A percentile compares a stretch with the other conserved stretches of the same genome.
phyloP scores from a whole-genome alignment of 164 flowering plant species.

The Stephania japonica region DNA sequence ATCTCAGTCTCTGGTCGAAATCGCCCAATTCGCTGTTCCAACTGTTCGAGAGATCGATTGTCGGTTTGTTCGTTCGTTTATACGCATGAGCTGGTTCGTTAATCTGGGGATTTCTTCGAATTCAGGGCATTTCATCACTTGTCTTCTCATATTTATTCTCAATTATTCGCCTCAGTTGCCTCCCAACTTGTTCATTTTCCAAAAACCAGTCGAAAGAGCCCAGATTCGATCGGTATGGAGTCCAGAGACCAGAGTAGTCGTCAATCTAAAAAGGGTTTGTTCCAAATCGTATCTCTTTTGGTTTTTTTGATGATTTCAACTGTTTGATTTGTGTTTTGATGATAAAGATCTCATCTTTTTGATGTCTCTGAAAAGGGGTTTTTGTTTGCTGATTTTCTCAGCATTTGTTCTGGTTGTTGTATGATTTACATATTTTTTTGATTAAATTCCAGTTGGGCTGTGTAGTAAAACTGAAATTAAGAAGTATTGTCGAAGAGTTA shows the following conservation, averaged over 20 bases:
- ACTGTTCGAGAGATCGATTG: background rate
- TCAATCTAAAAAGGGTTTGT: slow-evolving; percentile 25
- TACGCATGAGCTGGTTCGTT: slow-evolving; percentile 76
- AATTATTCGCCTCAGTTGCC: slow-evolving; percentile 61
- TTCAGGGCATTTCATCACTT: slow-evolving; percentile 57
- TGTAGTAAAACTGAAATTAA: background rate
- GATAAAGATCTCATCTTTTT: background rate
- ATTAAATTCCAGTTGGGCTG: background rate
- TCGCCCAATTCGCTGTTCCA: too few relatives aligned
- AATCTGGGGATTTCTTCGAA: slow-evolving; percentile 47
- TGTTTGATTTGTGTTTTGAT: background rate
- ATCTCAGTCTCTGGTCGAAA: background rate
- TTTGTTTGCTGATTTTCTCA: background rate
- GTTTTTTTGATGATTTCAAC: background rate
- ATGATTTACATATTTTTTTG: background rate
- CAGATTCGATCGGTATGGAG: slow-evolving; percentile 21
- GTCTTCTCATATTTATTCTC: slow-evolving; percentile 50
- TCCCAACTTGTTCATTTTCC: slow-evolving; percentile 17
- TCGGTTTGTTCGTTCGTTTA: background rate
- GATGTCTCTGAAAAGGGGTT: background rate
- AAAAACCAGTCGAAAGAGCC: slow-evolving; percentile 15
- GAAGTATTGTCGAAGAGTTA: too few relatives aligned
- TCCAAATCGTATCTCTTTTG: background rate
- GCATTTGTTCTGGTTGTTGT: background rate
- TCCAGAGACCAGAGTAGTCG: slow-evolving; percentile 24